Conservation (phyloP, 139 green algal species). For the Chlamydomonas schloesseri region DNA sequence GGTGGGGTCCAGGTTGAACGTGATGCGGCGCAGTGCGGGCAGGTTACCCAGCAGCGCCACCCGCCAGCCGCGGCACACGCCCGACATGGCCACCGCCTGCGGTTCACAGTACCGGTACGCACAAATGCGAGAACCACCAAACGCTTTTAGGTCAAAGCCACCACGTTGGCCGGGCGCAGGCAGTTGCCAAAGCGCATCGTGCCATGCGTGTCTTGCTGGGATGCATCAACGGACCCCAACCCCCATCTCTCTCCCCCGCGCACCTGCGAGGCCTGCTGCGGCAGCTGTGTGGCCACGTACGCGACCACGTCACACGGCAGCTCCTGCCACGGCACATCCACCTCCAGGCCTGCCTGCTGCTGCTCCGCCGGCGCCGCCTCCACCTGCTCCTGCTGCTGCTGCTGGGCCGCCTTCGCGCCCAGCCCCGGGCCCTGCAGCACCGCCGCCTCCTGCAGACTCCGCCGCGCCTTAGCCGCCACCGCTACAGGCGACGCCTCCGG, state of each 20-base stretch:
- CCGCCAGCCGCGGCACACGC: constrained; percentile 20
- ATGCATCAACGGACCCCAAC: too few species aligned
- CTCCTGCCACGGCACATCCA: not conserved
- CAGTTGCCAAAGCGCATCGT: too few species aligned
- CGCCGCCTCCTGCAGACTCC: too few species aligned
- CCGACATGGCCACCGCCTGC: not conserved
- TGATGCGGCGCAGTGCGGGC: not conserved
- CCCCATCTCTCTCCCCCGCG: too few species aligned
- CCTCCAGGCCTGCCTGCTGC: not conserved
- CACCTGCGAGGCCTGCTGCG: constrained; percentile 20
- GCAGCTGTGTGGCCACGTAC: constrained; percentile 1
- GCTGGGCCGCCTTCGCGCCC: not conserved
- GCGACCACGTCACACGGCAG: constrained; percentile 8
- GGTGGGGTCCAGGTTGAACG: constrained; percentile 4
- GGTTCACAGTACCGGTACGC: too few species aligned
- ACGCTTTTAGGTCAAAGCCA: too few species aligned
- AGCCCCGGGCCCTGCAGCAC: too few species aligned
- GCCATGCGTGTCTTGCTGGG: too few species aligned
- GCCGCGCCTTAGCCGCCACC: too few species aligned
- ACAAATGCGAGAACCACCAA: too few species aligned
- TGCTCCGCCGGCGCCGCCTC: not conserved
- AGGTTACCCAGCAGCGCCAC: not conserved
- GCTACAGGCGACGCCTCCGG: not conserved
- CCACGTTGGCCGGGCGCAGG: too few species aligned
- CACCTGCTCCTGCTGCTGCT: too few species aligned